Conservation (phyloP, 495 filamentous ascomycete genomes). For the Xylaria scruposa region DNA sequence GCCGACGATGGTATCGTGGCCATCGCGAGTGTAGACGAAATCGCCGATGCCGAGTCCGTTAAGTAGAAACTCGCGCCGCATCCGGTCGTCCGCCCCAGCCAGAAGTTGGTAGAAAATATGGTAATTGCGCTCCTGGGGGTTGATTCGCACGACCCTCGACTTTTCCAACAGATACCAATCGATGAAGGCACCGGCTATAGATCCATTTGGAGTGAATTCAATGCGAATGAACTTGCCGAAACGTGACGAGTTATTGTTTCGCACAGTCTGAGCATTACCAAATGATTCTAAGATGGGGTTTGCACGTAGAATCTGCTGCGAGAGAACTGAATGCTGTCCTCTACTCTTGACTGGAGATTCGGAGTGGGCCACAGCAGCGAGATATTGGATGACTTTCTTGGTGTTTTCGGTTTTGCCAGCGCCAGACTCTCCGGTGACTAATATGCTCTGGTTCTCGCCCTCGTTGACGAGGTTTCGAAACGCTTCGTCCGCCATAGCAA, state of each 20-base stretch:
- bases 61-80: constrained; percentile 79
- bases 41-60: constrained; percentile 76
- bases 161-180: constrained; percentile 99
- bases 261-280: constrained; percentile 95
- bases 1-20: constrained; percentile 87
- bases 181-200: constrained; percentile 95
- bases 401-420: constrained; percentile 99
- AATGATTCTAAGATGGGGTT: constrained; percentile 99
- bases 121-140: constrained; percentile 89
- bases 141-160: constrained; percentile 89
- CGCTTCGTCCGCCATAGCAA: constrained; percentile 96
- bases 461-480: constrained; percentile 96
- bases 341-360: constrained; percentile 72
- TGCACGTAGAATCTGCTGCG: constrained; percentile 93
- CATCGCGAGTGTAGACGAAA: constrained; percentile 89
- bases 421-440: constrained; percentile 98
- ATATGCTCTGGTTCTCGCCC: constrained; percentile 94
- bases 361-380: constrained; percentile 89
- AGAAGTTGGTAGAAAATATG: constrained; percentile 98
- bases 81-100: constrained; percentile 74
- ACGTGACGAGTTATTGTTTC: constrained; percentile 98
- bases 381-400: constrained; percentile 99
- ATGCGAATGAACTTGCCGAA: constrained; percentile 99
- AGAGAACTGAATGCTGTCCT: constrained; percentile 81
- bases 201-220: constrained; percentile 87